A percentile compares a stretch with the other conserved stretches of the same genome.
Conservation (phyloP, 2,329 filamentous ascomycete genomes). For the Fusarium continuum region DNA sequence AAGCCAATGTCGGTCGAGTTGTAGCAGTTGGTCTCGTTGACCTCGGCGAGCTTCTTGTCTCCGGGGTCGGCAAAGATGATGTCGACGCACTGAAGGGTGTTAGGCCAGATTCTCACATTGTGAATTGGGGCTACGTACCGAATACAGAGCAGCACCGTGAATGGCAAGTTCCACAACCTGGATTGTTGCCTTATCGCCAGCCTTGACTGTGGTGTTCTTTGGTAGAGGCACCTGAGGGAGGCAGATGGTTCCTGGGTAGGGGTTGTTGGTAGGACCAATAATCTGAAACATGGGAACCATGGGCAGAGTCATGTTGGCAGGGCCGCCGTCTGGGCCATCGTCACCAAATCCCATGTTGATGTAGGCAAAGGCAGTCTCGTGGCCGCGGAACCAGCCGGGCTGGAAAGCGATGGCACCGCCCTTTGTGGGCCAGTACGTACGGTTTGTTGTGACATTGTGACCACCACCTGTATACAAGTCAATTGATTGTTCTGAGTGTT, state of each 20-base stretch:
- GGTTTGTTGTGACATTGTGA: constrained; percentile 77
- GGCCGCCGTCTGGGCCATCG: constrained; percentile 68
- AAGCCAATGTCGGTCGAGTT: constrained; percentile 84
- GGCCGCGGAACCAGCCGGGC: constrained; percentile 95
- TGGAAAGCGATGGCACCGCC: constrained; percentile 92
- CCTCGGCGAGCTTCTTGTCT: constrained; percentile 71
- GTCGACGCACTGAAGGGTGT: constrained; percentile 78
- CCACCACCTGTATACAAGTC: constrained; percentile 74
- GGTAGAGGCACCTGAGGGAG: constrained; percentile 90
- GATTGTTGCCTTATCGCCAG: constrained; percentile 91
- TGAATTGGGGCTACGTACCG: constrained; percentile 61
- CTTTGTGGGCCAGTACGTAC: constrained; percentile 88
- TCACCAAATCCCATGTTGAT: constrained; percentile 90
- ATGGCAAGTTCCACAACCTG: constrained; percentile 85
- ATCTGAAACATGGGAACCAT: constrained; percentile 87
- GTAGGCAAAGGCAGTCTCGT: constrained; percentile 83
- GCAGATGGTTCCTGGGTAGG: constrained; percentile 91
- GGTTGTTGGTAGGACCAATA: constrained; percentile 79
- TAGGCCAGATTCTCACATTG: background rate
- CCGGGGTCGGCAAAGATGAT: constrained; percentile 87
- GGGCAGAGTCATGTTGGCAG: constrained; percentile 84
- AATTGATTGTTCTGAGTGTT: constrained; percentile 8
- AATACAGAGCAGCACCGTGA: constrained; percentile 85
- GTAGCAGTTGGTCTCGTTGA: constrained; percentile 87
- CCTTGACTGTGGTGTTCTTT: constrained; percentile 71